phyloP scores from a whole-genome alignment of 2,329 filamentous ascomycete genomes.

The Colletotrichum sp. region DNA sequence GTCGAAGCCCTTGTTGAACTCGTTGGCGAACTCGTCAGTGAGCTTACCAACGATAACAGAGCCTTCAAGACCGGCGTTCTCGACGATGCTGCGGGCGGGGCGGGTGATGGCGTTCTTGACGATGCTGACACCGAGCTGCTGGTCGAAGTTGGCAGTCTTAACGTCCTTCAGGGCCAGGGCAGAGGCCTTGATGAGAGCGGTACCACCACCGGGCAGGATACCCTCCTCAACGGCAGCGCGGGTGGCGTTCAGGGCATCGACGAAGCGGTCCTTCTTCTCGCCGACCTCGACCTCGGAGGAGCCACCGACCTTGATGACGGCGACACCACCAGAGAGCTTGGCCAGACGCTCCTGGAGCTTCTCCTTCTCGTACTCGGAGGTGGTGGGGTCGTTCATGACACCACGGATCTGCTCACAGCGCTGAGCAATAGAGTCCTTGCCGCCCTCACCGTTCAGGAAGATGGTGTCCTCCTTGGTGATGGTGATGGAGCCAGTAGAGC shows the following conservation, averaged over 20 bases:
- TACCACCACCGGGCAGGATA: constrained; percentile 98
- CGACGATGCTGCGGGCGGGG: constrained; percentile 92
- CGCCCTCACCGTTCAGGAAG: constrained; percentile 94
- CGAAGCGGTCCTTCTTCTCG: constrained; percentile 99
- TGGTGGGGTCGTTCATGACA: constrained; percentile 91
- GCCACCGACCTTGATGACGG: constrained; percentile 98
- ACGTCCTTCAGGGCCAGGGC: constrained; percentile 83
- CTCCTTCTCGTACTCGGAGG: constrained; percentile 99
- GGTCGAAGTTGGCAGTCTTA: constrained; percentile 96
- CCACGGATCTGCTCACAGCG: constrained; percentile 99
- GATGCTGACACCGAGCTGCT: constrained; percentile 97
- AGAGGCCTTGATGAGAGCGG: constrained; percentile 95
- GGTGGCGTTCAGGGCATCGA: constrained; percentile 97
- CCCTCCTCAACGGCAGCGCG: constrained; percentile 98
- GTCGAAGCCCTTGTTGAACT: constrained; percentile 99
- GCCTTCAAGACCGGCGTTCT: constrained; percentile 96
- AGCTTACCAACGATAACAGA: constrained; percentile 98
- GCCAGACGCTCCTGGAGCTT: constrained; percentile 99
- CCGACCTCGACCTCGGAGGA: constrained; percentile 97
- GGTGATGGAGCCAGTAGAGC: constrained; percentile 96
- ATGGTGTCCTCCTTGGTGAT: constrained; percentile 99
- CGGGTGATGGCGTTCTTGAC: constrained; percentile 98
- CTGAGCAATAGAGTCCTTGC: constrained; percentile 91
- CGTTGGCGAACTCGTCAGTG: constrained; percentile 85
- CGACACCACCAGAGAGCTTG: constrained; percentile 98